Conservation (phyloP, 768 basidiomycete genomes). For the Xerocomellus intermedius region DNA sequence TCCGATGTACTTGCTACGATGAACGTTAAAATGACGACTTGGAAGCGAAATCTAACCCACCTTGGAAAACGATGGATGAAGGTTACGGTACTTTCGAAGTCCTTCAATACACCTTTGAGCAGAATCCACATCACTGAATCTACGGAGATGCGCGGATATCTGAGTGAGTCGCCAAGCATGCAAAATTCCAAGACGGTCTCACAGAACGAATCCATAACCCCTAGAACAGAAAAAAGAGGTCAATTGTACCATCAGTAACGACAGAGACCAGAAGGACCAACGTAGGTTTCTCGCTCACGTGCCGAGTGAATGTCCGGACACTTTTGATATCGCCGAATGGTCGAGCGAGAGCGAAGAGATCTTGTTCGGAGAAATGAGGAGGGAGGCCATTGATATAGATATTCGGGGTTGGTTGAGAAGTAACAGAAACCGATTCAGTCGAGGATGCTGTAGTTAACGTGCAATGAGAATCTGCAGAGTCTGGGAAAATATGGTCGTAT, state of each 20-base stretch:
- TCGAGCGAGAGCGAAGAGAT: slow-evolving; percentile 65
- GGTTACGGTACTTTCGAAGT: slow-evolving; percentile 67
- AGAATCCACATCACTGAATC: slow-evolving; percentile 63
- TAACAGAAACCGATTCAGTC: slow-evolving; percentile 10
- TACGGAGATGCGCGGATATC: slow-evolving; percentile 25
- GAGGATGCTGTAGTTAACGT: slow-evolving; percentile 13
- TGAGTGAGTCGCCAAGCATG: not conserved
- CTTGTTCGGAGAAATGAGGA: slow-evolving; percentile 78
- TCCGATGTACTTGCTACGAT: slow-evolving; percentile 68
- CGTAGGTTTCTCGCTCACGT: slow-evolving; percentile 69
- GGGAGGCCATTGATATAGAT: slow-evolving; percentile 89
- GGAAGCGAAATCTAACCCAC: slow-evolving; percentile 34
- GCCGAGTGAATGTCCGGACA: slow-evolving; percentile 80
- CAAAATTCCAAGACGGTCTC: slow-evolving; percentile 30
- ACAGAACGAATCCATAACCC: slow-evolving; percentile 81
- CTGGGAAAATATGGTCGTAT: slow-evolving; percentile 9
- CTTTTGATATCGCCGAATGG: slow-evolving; percentile 76
- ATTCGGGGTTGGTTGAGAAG: slow-evolving; percentile 54
- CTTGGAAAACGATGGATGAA: slow-evolving; percentile 88
- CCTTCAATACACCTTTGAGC: slow-evolving; percentile 75
- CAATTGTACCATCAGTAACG: not conserved
- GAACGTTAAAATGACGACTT: not conserved
- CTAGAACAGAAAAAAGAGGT: slow-evolving; percentile 36
- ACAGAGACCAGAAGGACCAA: slow-evolving; percentile 28
- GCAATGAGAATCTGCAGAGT: slow-evolving; percentile 12